These are phyloP conservation scores for Globisporangium acanthophoron DNA, from an alignment of 352 stramenopile species.

Conservation along the genomic window DNA sequence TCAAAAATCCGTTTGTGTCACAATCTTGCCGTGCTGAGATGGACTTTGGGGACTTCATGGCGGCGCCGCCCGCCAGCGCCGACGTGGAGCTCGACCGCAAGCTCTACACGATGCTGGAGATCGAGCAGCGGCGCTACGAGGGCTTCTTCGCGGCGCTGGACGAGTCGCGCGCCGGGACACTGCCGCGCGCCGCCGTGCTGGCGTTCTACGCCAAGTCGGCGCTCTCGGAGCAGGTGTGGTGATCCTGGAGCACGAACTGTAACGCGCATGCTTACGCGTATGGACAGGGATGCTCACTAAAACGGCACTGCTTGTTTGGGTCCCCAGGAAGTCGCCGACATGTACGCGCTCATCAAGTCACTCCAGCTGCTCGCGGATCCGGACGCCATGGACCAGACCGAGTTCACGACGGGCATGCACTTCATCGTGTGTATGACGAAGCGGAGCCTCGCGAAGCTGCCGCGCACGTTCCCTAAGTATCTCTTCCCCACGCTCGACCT, in stretches of 20 bases:
- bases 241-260: too few relatives aligned
- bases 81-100: slow-evolving; percentile 19
- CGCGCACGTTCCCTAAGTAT: slow-evolving; percentile 41
- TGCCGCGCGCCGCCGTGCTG: slow-evolving; percentile 26
- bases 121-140: slow-evolving; percentile 48
- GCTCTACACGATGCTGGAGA: slow-evolving; percentile 62
- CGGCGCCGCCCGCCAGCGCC: slow-evolving; percentile 1
- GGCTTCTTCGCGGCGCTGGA: slow-evolving; percentile 57
- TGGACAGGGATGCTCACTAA: neutral
- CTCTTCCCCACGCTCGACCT: slow-evolving; percentile 62
- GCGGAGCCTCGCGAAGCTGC: slow-evolving; percentile 44
- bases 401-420: slow-evolving; percentile 74
- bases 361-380: slow-evolving; percentile 28
- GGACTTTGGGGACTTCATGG: slow-evolving; percentile 16
- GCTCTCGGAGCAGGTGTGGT: slow-evolving; percentile 27
- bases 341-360: slow-evolving; percentile 44
- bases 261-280: neutral
- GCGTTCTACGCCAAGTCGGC: slow-evolving; percentile 58
- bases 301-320: neutral
- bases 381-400: slow-evolving; percentile 32
- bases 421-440: slow-evolving; percentile 79
- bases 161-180: slow-evolving; percentile 9
- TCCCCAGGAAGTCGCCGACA: slow-evolving; percentile 32
- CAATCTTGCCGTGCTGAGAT: slow-evolving; percentile 1
- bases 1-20: too few relatives aligned